Evolutionary conservation across 2,329 filamentous ascomycete species (phyloP).

Genomic region (Sarocladiaceae sp.): DNA sequence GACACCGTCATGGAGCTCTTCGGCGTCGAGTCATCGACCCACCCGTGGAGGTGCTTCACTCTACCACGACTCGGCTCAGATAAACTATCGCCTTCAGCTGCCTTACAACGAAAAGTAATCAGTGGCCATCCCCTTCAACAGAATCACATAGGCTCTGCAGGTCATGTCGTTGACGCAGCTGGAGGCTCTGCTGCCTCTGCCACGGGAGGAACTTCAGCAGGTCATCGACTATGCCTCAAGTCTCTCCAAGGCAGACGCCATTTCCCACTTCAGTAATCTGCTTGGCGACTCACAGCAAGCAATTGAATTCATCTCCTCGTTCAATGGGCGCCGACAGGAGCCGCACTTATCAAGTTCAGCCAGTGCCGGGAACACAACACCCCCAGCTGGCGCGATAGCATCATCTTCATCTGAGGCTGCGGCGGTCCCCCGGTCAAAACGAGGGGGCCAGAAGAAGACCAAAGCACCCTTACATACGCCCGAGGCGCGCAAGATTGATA

Average conservation of each 20-base stretch:
- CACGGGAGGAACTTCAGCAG: constrained; percentile 77
- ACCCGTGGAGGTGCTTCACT: no score
- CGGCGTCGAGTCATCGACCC: no score
- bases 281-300: constrained; percentile 77
- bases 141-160: no score
- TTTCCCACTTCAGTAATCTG: constrained; percentile 79
- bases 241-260: constrained; percentile 70
- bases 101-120: no score
- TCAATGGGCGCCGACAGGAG: constrained; percentile 61
- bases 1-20: no score
- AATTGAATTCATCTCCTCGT: constrained; percentile 72
- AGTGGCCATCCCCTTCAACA: no score
- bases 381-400: neutral
- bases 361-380: constrained; percentile 14
- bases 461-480: constrained; percentile 58
- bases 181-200: constrained; percentile 72
- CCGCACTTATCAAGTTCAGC: constrained; percentile 20
- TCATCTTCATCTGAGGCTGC: constrained; percentile 16
- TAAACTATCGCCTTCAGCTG: no score
- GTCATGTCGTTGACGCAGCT: constrained; percentile 62
- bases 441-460: constrained; percentile 49
- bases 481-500: constrained; percentile 50
- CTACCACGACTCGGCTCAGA: no score
- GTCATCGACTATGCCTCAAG: constrained; percentile 75
- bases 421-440: constrained; percentile 42